phyloP scores from a whole-genome alignment of 2,329 filamentous ascomycete species.

The Malbranchea zuffiana region DNA sequence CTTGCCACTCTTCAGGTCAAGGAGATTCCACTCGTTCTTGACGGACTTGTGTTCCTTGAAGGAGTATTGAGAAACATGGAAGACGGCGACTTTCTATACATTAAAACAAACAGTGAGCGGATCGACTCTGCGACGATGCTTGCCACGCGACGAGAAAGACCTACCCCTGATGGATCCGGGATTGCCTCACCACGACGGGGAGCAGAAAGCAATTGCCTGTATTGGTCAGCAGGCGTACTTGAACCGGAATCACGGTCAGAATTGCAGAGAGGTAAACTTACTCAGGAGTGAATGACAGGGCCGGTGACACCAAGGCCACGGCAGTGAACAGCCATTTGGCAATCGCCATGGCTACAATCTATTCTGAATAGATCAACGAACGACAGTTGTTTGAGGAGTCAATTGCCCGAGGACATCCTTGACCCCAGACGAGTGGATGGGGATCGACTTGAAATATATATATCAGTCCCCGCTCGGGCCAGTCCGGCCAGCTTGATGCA shows the following conservation, averaged over 20 bases:
- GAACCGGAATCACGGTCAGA: neutral
- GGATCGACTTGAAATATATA: conserved; percentile 9
- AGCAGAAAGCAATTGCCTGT: conserved; percentile 28
- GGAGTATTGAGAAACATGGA: conserved; percentile 61
- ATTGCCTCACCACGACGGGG: conserved; percentile 28
- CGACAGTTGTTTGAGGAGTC: conserved; percentile 8
- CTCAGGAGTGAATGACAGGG: conserved; percentile 20
- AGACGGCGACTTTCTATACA: conserved; percentile 34
- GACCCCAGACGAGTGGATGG: conserved; percentile 4
- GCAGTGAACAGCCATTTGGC: conserved; percentile 17
- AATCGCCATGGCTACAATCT: conserved; percentile 13
- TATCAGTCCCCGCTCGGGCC: neutral
- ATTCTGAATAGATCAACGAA: conserved; percentile 8
- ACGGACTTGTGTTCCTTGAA: conserved; percentile 60
- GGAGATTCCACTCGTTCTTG: conserved; percentile 51
- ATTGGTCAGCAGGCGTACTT: neutral
- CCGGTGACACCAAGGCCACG: conserved; percentile 17
- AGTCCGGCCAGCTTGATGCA: neutral
- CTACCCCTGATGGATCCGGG: conserved; percentile 32
- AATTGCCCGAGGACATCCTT: conserved; percentile 3
- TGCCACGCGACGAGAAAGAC: conserved; percentile 12
- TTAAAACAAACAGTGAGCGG: conserved; percentile 2
- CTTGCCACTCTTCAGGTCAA: conserved; percentile 58
- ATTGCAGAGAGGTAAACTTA: conserved; percentile 11
- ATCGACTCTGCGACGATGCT: neutral